These are phyloP conservation scores for Bruguiera gymnorhiza DNA, from an alignment of 345 rosid species.

Conservation along the genomic window DNA sequence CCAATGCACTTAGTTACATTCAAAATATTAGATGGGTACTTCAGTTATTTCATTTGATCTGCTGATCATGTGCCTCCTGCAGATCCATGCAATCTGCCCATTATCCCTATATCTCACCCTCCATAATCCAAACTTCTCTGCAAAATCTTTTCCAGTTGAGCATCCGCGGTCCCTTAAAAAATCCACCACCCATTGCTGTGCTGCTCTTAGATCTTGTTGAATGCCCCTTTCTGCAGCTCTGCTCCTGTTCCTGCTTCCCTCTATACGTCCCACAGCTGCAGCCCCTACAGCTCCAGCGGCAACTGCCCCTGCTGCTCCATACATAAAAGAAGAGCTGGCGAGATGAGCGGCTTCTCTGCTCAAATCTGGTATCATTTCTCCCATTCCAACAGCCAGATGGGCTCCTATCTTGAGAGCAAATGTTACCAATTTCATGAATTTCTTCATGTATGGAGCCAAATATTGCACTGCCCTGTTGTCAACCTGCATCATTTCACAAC, in stretches of 20 bases:
- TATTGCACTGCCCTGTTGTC: constrained; percentile 67
- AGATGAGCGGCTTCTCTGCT: constrained; percentile 77
- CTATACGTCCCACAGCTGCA: constrained; percentile 38
- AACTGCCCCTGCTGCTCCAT: constrained; percentile 77
- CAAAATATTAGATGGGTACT: constrained; percentile 48
- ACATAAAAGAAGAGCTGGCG: constrained; percentile 54
- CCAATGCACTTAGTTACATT: neutral
- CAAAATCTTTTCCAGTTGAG: constrained; percentile 74
- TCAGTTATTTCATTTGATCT: constrained; percentile 69
- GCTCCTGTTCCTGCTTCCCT: constrained; percentile 44
- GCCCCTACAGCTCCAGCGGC: constrained; percentile 69
- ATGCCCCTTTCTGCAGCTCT: constrained; percentile 40
- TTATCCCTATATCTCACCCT: constrained; percentile 76
- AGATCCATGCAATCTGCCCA: constrained; percentile 90
- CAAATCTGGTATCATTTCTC: constrained; percentile 89
- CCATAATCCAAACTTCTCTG: constrained; percentile 90
- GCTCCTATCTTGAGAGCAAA: constrained; percentile 92
- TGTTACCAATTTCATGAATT: constrained; percentile 80
- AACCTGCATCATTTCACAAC: constrained; percentile 86
- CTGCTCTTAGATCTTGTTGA: constrained; percentile 68
- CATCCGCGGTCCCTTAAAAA: constrained; percentile 73
- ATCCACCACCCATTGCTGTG: constrained; percentile 90
- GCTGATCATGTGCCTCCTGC: constrained; percentile 69
- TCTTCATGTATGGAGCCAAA: constrained; percentile 81
- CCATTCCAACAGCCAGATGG: constrained; percentile 88